Base-by-base conservation (phyloP, 1,284 basidiomycete species). In the Cryptococcus deneoformans region DNA sequence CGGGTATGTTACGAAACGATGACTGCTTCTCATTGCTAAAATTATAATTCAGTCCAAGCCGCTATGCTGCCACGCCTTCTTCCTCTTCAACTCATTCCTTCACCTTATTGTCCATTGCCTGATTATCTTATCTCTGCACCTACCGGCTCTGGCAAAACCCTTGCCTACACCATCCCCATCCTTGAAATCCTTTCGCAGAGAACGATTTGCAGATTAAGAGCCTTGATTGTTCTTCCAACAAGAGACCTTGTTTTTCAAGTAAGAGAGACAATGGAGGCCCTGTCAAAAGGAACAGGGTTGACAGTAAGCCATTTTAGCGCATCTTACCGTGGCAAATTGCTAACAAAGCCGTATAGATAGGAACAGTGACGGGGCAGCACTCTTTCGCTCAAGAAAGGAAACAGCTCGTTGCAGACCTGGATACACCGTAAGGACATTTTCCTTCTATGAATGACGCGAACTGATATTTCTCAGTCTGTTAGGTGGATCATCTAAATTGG, bases 51-150 rank as follows among this genome's bases (percentile, higher is more conserved):
- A 72, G 74, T 75, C 0, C 73, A 76, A 72, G 68, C 75, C 3
- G 72, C 70, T 11, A 68, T 78, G 11, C 57, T 77, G 4, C 75
- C 76, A 2, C 59, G 72, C 12, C 64, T 78, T 1, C 64, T 75
- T 1, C 50, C 63, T 0, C 60, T 76, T 0, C 70, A 66, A 1
- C 67, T 76, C 2, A 76, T 81, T 0, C 79, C 96, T 3, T 92
- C 92, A 68, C 81, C 84, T 12, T 87, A 89, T 0, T 75, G 84
- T 53, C 82, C 84, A 34, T 87, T 87, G 29, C 82, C 83, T 44
- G 96, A 99, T 75, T 82, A 94, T 8, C 95, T 94, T 67, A 90
- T 96, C n/a, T 96, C 92, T 5, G 96, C 96, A 1, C 96, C 96
- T 0, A 99, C 95, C 0, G 95, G 95, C 37, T 94, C 91, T 65